Conservation (phyloP, 2,329 filamentous ascomycete genomes). For the Colletotrichum gigasporum region DNA sequence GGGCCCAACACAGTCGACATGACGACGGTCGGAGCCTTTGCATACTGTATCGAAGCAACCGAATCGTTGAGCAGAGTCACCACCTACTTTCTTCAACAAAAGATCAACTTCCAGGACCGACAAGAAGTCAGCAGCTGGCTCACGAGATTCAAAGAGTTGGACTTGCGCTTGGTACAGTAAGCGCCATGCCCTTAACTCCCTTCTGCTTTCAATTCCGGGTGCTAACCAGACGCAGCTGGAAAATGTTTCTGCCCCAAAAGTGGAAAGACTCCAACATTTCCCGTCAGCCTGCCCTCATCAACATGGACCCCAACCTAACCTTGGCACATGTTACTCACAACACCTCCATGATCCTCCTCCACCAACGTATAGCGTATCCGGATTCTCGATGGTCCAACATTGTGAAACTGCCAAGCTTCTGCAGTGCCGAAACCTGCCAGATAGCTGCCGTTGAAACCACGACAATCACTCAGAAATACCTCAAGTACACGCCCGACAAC, state of each 20-base stretch:
- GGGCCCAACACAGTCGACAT: conserved; percentile 37
- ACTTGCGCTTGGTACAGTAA: conserved; percentile 54
- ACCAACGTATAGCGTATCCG: conserved; percentile 58
- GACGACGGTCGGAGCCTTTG: conserved; percentile 54
- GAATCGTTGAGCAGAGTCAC: conserved; percentile 56
- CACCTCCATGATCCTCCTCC: conserved; percentile 58
- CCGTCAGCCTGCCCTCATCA: conserved; percentile 34
- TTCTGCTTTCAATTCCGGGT: background rate
- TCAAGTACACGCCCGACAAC: conserved; percentile 44
- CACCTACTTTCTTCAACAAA: conserved; percentile 55
- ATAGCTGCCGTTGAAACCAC: conserved; percentile 55
- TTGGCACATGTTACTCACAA: conserved; percentile 60
- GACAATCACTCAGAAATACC: conserved; percentile 55
- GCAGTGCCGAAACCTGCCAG: conserved; percentile 59
- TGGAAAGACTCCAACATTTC: conserved; percentile 50
- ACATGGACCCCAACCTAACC: conserved; percentile 59
- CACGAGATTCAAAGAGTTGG: conserved; percentile 57
- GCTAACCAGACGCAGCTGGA: conserved; percentile 42
- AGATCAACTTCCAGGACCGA: conserved; percentile 48
- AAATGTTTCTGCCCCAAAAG: conserved; percentile 52
- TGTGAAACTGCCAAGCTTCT: conserved; percentile 49
- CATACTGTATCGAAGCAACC: conserved; percentile 56
- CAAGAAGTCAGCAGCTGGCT: conserved; percentile 54
- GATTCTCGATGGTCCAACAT: conserved; percentile 39
- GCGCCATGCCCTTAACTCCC: background rate